Evolutionary conservation across 2,329 filamentous ascomycete species (phyloP).

Genomic region (Aspergillus aculeatinus): DNA sequence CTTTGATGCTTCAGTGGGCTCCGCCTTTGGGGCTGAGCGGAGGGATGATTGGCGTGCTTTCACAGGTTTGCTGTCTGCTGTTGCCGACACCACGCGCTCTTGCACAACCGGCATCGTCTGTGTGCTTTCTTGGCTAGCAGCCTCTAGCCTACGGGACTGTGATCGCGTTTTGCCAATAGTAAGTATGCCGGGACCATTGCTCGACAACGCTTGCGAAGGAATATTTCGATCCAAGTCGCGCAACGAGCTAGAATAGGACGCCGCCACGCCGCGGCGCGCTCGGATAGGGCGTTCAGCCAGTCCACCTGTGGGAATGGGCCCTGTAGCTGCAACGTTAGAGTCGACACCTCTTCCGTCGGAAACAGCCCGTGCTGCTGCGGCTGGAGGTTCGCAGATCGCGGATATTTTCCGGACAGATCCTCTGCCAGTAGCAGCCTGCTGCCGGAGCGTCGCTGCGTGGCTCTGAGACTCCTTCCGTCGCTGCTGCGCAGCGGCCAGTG

Average conservation of each 20-base stretch:
- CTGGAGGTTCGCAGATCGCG: conserved; percentile 25
- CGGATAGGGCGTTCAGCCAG: conserved; percentile 43
- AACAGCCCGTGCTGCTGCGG: conserved; percentile 16
- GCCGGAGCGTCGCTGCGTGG: conserved; percentile 49
- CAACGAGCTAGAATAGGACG: conserved; percentile 35
- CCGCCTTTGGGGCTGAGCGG: conserved; percentile 6
- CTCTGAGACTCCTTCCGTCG: conserved; percentile 43
- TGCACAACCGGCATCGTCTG: conserved; percentile 13
- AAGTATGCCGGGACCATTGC: conserved; percentile 32
- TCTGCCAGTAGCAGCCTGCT: conserved; percentile 42
- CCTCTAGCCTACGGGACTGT: conserved; percentile 40
- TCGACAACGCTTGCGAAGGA: conserved; percentile 28
- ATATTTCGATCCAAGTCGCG: conserved; percentile 31
- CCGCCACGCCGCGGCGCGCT: conserved; percentile 34
- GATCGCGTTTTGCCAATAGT: conserved; percentile 45
- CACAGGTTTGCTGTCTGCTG: conserved; percentile 20
- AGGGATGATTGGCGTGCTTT: conserved; percentile 16
- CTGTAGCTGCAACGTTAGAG: conserved; percentile 9
- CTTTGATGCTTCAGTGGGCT: conserved; percentile 1
- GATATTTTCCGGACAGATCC: conserved; percentile 30
- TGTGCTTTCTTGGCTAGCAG: conserved; percentile 25
- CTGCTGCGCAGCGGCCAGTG: conserved; percentile 42
- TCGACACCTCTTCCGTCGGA: conserved; percentile 21
- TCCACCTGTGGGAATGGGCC: conserved; percentile 27
- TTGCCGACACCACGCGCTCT: conserved; percentile 25